Conservation (phyloP, 2,329 filamentous ascomycete species). For the Pseudopithomyces maydicus region DNA sequence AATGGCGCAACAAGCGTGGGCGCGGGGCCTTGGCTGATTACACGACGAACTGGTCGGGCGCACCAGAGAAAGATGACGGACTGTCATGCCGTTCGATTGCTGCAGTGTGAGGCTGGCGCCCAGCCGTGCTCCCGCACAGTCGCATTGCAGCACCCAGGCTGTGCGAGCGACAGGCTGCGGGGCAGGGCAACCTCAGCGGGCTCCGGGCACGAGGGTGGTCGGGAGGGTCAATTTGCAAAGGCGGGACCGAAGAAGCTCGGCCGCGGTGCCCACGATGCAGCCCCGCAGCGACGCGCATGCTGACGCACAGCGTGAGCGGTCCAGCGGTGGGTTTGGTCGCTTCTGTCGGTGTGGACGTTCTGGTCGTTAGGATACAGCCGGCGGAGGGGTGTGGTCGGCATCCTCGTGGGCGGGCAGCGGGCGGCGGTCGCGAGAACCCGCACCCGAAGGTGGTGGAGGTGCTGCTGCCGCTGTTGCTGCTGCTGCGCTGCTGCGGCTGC, state of each 20-base stretch:
- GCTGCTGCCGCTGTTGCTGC: background rate
- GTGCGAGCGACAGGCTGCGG: slow-evolving; percentile 15
- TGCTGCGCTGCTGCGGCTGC: background rate
- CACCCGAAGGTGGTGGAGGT: too few relatives aligned
- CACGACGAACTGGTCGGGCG: slow-evolving; percentile 22
- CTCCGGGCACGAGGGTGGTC: slow-evolving; percentile 31
- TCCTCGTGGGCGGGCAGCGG: background rate
- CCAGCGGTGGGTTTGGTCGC: slow-evolving; percentile 1
- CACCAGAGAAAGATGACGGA: slow-evolving; percentile 27
- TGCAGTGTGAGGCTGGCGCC: slow-evolving; percentile 31
- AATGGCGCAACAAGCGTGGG: slow-evolving; percentile 18
- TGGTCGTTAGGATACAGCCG: background rate
- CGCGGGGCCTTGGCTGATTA: slow-evolving; percentile 24
- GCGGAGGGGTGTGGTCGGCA: background rate
- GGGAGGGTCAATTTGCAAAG: slow-evolving; percentile 14
- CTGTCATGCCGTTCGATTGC: slow-evolving; percentile 38
- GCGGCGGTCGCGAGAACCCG: background rate
- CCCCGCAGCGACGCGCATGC: slow-evolving; percentile 18
- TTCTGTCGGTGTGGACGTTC: too few relatives aligned
- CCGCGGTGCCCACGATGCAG: slow-evolving; percentile 2
- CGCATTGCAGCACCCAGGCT: slow-evolving; percentile 24
- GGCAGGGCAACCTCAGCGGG: slow-evolving; percentile 15
- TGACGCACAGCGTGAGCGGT: slow-evolving; percentile 17
- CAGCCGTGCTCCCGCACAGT: slow-evolving; percentile 24
- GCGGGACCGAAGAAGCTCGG: slow-evolving; percentile 26